A percentile compares a stretch with the other conserved stretches of the same genome.
phyloP scores from a whole-genome alignment of 1,139 yeast genomes.

The Saccharomyces hybrid region DNA sequence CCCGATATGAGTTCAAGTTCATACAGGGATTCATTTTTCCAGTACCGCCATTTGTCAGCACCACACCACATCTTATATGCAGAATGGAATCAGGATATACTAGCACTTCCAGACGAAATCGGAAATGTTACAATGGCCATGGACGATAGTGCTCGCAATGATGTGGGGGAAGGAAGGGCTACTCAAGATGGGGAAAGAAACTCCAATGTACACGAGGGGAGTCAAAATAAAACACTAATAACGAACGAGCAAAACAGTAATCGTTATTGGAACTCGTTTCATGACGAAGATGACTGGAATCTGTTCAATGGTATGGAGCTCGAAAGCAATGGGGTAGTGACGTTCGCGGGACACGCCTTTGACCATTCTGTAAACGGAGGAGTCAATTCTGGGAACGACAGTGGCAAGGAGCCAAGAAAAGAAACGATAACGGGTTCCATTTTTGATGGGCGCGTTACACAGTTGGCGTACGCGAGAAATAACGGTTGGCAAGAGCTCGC shows the following conservation, averaged over 20 bases:
- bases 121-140: not conserved
- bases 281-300: slow-evolving; percentile 26
- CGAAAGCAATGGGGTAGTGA: slow-evolving; percentile 17
- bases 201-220: not conserved
- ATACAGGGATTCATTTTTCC: slow-evolving; percentile 19
- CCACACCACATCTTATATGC: slow-evolving; percentile 20
- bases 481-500: slow-evolving; percentile 7
- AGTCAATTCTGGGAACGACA: not conserved
- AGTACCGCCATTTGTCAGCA: slow-evolving; percentile 14
- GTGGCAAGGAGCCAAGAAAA: not conserved
- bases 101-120: slow-evolving; percentile 20
- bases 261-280: slow-evolving; percentile 23
- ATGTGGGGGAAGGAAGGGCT: slow-evolving; percentile 8
- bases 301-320: slow-evolving; percentile 18
- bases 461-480: slow-evolving; percentile 2
- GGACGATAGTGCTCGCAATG: slow-evolving; percentile 5
- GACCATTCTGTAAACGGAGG: not conserved
- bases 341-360: slow-evolving; percentile 4
- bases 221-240: not conserved
- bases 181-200: not conserved
- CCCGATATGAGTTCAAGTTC: slow-evolving; percentile 6
- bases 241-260: not conserved
- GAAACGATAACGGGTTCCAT: slow-evolving; percentile 7
- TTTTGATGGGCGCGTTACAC: slow-evolving; percentile 6
- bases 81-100: slow-evolving; percentile 25